Evolutionary conservation across 495 filamentous ascomycete genomes (phyloP).

Genomic region (Pyronema domesticum): DNA sequence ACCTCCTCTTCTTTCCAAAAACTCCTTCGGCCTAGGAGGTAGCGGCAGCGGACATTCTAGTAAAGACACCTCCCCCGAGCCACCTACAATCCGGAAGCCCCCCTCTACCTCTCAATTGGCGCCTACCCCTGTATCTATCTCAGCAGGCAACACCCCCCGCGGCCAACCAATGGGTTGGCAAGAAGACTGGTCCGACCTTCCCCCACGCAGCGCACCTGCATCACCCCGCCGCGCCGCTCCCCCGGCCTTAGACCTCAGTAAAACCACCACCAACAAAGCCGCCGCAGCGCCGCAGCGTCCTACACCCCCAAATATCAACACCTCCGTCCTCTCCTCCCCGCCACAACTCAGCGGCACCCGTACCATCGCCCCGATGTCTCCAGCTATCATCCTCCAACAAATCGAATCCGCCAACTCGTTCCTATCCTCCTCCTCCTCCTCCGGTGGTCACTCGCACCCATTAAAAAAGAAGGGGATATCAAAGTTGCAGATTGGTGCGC

Average conservation of each 20-base stretch:
- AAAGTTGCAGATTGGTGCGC: constrained; percentile 21
- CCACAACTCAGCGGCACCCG: neutral
- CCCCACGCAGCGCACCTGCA: constrained; percentile 12
- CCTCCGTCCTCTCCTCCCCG: neutral
- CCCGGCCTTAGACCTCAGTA: neutral
- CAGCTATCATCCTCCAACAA: neutral
- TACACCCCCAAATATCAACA: neutral
- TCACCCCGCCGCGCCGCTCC: constrained; percentile 7
- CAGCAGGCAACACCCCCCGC: constrained; percentile 10
- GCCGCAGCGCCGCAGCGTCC: constrained; percentile 6
- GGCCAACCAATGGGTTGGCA: constrained; percentile 24
- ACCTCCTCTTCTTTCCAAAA: neutral
- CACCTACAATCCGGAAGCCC: neutral
- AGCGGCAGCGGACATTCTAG: neutral
- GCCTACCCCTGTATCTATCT: neutral
- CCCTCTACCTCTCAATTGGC: neutral
- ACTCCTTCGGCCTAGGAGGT: neutral
- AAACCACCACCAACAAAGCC: constrained; percentile 12
- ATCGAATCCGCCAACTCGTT: constrained; percentile 13
- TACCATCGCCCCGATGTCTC: constrained; percentile 4
- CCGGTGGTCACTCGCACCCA: constrained; percentile 8
- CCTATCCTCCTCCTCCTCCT: too few relatives aligned
- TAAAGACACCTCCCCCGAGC: neutral
- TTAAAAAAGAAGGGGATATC: constrained; percentile 18
- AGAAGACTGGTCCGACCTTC: constrained; percentile 10